Conservation (phyloP, 2,329 filamentous ascomycete genomes). For the Coleophoma eucalyptorum region DNA sequence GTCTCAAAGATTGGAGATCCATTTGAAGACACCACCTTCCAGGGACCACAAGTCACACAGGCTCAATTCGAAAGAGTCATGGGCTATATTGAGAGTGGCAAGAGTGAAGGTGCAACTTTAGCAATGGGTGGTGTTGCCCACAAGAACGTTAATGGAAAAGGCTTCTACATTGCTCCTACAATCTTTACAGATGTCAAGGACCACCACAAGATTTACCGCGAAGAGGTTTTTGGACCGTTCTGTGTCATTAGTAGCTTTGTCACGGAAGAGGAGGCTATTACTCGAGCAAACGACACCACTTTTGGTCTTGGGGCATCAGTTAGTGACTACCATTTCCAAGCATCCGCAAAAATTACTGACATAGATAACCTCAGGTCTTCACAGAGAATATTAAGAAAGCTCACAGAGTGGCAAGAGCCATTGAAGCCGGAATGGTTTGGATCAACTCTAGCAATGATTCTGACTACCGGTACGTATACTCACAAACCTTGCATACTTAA, state of each 20-base stretch:
- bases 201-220: conserved; percentile 43
- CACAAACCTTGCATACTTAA: conserved; percentile 3
- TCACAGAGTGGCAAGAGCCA: conserved; percentile 55
- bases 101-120: conserved; percentile 61
- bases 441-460: conserved; percentile 46
- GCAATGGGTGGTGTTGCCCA: conserved; percentile 57
- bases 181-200: conserved; percentile 47
- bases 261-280: conserved; percentile 60
- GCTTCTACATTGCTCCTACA: conserved; percentile 55
- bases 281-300: conserved; percentile 55
- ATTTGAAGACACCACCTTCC: conserved; percentile 61
- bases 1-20: conserved; percentile 65
- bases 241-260: conserved; percentile 66
- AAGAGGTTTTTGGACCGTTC: conserved; percentile 70
- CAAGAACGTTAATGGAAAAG: conserved; percentile 46
- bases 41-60: conserved; percentile 68
- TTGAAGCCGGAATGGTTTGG: conserved; percentile 47
- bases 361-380: conserved; percentile 39
- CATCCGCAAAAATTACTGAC: not conserved
- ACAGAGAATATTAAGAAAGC: conserved; percentile 63
- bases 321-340: not conserved
- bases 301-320: conserved; percentile 53
- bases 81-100: conserved; percentile 56
- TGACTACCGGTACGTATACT: conserved; percentile 47
- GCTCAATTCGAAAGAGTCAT: conserved; percentile 65